Conservation (phyloP, 176 grass and related monocot genomes). For the Ensete glaucum region DNA sequence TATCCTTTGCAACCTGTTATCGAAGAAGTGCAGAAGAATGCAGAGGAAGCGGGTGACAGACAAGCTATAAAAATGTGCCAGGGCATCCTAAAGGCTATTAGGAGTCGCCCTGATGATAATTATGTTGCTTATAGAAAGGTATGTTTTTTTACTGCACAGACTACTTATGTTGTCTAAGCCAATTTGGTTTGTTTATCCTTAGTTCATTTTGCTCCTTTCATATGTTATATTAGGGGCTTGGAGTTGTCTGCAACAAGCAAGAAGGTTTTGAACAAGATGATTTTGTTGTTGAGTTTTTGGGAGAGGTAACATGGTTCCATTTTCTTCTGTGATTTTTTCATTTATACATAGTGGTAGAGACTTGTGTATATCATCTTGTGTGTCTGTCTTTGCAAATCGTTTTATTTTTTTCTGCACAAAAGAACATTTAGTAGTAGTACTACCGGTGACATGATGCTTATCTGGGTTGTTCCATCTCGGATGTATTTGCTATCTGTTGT, state of each 20-base stretch:
- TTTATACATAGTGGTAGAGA: slow-evolving; percentile 1
- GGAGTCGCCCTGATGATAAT: slow-evolving; percentile 63
- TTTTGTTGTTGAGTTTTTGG: slow-evolving; percentile 96
- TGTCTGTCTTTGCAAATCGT: neutral
- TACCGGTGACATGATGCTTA: neutral
- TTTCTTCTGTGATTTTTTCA: neutral
- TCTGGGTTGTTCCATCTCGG: neutral
- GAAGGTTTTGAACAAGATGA: slow-evolving; percentile 83
- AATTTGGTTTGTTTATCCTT: slow-evolving; percentile 5
- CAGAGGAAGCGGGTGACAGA: slow-evolving; percentile 55
- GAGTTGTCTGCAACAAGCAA: slow-evolving; percentile 92
- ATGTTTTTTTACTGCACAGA: slow-evolving; percentile 15
- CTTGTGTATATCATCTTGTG: neutral
- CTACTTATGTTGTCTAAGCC: slow-evolving; percentile 11
- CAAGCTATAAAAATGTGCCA: slow-evolving; percentile 59
- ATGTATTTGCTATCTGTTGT: neutral
- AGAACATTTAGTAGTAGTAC: neutral
- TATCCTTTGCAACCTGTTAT: slow-evolving; percentile 69
- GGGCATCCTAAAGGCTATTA: slow-evolving; percentile 64
- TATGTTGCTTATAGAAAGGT: slow-evolving; percentile 98
- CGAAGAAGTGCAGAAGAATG: slow-evolving; percentile 69
- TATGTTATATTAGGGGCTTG: slow-evolving; percentile 65
- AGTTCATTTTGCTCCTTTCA: slow-evolving; percentile 7
- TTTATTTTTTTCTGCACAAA: no score
- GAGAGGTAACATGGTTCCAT: slow-evolving; percentile 46